Base-by-base conservation (phyloP, 148 eudicot genomes). In the Camellia granthamiana region DNA sequence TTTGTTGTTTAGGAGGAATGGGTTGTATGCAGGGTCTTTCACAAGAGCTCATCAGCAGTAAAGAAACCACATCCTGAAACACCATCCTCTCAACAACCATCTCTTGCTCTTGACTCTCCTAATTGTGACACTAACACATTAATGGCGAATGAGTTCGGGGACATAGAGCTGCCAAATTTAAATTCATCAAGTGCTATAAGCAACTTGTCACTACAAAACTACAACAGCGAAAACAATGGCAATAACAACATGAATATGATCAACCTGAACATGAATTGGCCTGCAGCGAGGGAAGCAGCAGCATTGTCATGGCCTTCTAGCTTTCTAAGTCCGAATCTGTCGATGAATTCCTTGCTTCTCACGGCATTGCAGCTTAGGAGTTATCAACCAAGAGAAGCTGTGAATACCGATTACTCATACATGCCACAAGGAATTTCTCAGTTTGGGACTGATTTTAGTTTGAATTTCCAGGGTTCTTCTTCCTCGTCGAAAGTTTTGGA, bases 21-120 rank as follows among this genome's bases (percentile, higher is more conserved):
- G 98, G 98, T 93, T 64, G 96, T 93, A 1, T 95, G 96, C 51
- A 82, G 98, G 82, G 87, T 95, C 3, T 95, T 95, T 51, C 97
- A 90, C 10, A 95, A 95, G 86, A 91, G 85, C 59, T 74, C 86
- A 15, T 74, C 86, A 15, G 75, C 84, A 14, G 80, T 88, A n/a
- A 95, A 90, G 83, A 91, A 82, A 76, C 87, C 90, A 43, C 91
- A 90, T 65, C 92, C 38, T 30, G 38, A 87, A 46, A 63, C 84
- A 58, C 80, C 85, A 58, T 87, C 97, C 6, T 85, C 51, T 47
- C 51, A 92, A 5, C 92, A 89, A 63, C 86, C 77, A 64, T 89
- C 92, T 5, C 64, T 79, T 2, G 93, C 92, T 5, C 64, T 79
- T 2, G 93, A 85, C 60, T 91, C 95, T 21, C 91, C 87, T 0